Evolutionary conservation across 345 rosid genomes (phyloP).

Genomic region (Ceriops tagal): DNA sequence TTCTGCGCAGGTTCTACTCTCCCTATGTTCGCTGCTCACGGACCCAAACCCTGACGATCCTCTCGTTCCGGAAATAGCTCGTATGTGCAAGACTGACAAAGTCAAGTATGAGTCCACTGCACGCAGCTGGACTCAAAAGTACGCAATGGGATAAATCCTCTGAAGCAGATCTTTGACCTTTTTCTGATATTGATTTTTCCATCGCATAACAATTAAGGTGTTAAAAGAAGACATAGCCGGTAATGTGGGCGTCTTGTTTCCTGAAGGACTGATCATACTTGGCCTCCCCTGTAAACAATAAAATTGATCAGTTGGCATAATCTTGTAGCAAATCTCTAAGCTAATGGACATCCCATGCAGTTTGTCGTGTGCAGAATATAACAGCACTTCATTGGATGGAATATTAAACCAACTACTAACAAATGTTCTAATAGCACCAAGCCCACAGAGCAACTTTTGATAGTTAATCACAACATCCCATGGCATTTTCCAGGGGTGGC

Average conservation of each 20-base stretch:
- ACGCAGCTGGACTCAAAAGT: constrained; percentile 60
- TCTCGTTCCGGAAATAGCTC: constrained; percentile 54
- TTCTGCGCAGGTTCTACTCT: constrained; percentile 44
- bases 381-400: no score
- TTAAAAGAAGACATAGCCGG: neutral
- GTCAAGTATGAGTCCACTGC: constrained; percentile 56
- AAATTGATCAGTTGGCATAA: neutral
- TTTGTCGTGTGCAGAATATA: no score
- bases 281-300: neutral
- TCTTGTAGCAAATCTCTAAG: neutral
- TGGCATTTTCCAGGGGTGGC: no score
- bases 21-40: constrained; percentile 59
- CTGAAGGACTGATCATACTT: neutral
- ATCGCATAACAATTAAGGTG: neutral
- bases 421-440: no score
- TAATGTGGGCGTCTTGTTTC: neutral
- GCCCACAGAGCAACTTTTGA: no score
- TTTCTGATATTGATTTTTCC: neutral
- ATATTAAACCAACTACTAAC: no score
- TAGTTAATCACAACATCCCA: no score
- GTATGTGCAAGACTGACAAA: constrained; percentile 46
- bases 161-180: neutral
- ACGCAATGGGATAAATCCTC: constrained; percentile 47
- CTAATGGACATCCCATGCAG: no score
- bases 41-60: constrained; percentile 64